Conservation (phyloP, 2,329 filamentous ascomycete genomes). For the Septoria linicola region DNA sequence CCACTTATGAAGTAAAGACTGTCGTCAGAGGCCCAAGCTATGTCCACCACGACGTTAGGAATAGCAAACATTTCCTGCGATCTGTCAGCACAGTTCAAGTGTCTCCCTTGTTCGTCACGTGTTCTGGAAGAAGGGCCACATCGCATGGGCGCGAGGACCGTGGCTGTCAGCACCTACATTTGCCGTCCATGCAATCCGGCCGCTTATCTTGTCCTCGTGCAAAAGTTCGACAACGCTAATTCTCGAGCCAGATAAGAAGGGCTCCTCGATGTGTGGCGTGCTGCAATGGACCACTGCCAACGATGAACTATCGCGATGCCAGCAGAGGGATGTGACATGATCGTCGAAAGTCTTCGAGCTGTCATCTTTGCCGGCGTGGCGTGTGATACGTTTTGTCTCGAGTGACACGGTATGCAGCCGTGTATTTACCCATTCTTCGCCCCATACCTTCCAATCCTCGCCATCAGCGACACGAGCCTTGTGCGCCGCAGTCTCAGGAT, state of each 20-base stretch:
- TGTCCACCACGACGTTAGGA: neutral
- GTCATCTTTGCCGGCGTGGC: conserved; percentile 6
- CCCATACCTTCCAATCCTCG: conserved; percentile 41
- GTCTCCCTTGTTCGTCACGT: no score
- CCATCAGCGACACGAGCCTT: conserved; percentile 37
- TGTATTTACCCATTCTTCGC: conserved; percentile 38
- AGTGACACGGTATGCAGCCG: conserved; percentile 38
- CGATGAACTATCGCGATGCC: conserved; percentile 31
- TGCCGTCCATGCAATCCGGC: no score
- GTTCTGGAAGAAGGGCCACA: no score
- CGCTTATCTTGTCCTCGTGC: no score
- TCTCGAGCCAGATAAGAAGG: conserved; percentile 25
- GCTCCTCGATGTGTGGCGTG: conserved; percentile 34
- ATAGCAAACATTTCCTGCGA: neutral
- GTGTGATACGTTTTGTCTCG: conserved; percentile 27
- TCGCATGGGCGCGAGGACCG: no score
- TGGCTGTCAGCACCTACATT: no score
- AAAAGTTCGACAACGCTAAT: conserved; percentile 3
- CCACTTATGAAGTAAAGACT: conserved; percentile 24
- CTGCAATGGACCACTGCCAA: conserved; percentile 29
- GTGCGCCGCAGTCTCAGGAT: conserved; percentile 37
- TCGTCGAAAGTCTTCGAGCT: conserved; percentile 18
- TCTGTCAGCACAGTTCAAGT: neutral
- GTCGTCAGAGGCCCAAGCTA: conserved; percentile 21
- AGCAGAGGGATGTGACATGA: conserved; percentile 35